Evolutionary conservation across 495 filamentous ascomycete genomes (phyloP), one percentile per base, ranked within the genome.

Genomic region (Podospora pseudocomata): DNA sequence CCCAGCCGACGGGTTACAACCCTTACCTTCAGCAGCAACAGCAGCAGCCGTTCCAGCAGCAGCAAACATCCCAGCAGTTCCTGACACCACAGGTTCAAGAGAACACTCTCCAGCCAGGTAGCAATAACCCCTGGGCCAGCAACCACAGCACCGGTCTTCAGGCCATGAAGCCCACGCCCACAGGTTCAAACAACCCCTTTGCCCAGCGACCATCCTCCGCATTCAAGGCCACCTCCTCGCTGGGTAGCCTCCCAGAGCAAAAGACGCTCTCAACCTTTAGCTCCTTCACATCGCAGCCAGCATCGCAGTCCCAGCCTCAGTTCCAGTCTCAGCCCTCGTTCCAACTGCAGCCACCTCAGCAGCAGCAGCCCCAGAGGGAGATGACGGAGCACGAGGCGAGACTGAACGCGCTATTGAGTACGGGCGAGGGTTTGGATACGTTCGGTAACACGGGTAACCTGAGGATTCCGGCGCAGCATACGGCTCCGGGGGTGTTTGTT

Each of bases 111-210:
- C 86, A 89, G 58, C 83, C 92, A 59, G 93, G 92, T 32, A 93
- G 86, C 74, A 93, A 97, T 80, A 97, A 97, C 77, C 94, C 94
- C 9, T 92, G 90, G 86, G 86, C 86, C 6, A 82, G 75, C 62
- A 79, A 78, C 64, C 84, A 83, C 65, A 79, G 73, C 65, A 62
- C 60, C 15, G 61, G 61, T 5, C 27, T 67, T 28, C 81, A 88
- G 58, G 70, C 76, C 6, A 73, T 91, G 58, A 83, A 87, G 73
- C 86, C 89, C 15, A 86, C 85, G 70, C 85, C 91, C 1, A 97
- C 94, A 27, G 94, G 94, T 62, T 97, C 94, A 0, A 99, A 97
- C 81, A 99, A 99, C 72, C 94, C 94, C 39, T 99, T 99, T 74
- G 94, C 94, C 5, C 86, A 73, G 65, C 69, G 74, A 32, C 74